phyloP scores from a whole-genome alignment of 805 yeast genomes.

The Crinitomyces ghanaensis region DNA sequence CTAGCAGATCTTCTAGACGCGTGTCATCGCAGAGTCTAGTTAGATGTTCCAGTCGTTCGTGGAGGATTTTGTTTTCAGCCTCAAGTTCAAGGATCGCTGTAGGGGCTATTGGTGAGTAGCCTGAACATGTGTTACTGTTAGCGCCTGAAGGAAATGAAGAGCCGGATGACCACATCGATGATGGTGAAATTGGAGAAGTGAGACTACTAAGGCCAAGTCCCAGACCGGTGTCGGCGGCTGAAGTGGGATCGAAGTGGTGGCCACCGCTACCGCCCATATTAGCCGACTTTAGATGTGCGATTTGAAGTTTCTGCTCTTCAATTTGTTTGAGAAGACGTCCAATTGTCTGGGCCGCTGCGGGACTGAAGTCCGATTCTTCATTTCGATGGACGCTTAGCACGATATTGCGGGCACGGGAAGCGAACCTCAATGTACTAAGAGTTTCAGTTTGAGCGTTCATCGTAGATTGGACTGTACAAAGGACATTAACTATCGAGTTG shows the following conservation, averaged over 20 bases:
- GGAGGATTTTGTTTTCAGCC: slow-evolving; percentile 54
- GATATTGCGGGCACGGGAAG: slow-evolving; percentile 85
- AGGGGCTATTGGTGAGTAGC: slow-evolving; percentile 5
- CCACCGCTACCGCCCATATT: slow-evolving; percentile 10
- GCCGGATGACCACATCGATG: too few species aligned
- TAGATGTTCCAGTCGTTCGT: slow-evolving; percentile 59
- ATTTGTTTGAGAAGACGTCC: slow-evolving; percentile 47
- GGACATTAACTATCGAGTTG: slow-evolving; percentile 65
- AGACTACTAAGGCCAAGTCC: too few species aligned
- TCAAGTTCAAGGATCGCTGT: slow-evolving; percentile 35
- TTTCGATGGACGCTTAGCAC: slow-evolving; percentile 49
- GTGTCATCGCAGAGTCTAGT: slow-evolving; percentile 45
- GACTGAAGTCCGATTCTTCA: slow-evolving; percentile 28
- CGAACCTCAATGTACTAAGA: slow-evolving; percentile 77
- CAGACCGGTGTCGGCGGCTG: too few species aligned
- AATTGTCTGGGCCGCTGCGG: slow-evolving; percentile 38
- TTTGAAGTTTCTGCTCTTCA: slow-evolving; percentile 48
- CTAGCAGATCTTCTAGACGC: slow-evolving; percentile 37
- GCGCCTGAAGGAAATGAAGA: background rate
- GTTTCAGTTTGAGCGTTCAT: slow-evolving; percentile 62
- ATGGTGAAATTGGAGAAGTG: slow-evolving; percentile 5
- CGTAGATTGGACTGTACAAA: slow-evolving; percentile 72
- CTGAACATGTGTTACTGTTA: slow-evolving; percentile 2
- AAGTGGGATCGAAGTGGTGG: slow-evolving; percentile 4
- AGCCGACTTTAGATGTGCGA: slow-evolving; percentile 29